Evolutionary conservation across 2,329 filamentous ascomycete genomes (phyloP), one percentile per base, ranked within the genome.

Genomic region (Diaporthe caulivora): DNA sequence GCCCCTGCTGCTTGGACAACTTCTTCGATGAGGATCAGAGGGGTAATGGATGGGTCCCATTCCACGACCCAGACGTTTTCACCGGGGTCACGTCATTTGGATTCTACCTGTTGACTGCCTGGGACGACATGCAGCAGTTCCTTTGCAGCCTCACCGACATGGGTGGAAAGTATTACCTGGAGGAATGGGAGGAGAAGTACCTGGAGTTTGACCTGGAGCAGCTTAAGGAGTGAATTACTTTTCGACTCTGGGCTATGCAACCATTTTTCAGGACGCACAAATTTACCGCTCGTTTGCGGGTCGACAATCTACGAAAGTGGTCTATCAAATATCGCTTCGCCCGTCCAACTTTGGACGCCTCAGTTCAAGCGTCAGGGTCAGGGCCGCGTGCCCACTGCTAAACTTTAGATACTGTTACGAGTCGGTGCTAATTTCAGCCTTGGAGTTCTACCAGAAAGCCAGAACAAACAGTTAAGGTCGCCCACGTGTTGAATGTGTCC

Each of bases 71-170:
- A 17, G 21, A 9, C 13, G 44, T 51, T 26, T 65, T 51, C 44
- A 24, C 60, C 44, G 44, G 44, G 21, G 26, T 65, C 44, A 18
- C 51, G 44, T 24, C 44, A 8, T 65, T 51, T 4, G 44, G 44
- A 3, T 65, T 51, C 15, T 65, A 65, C 60, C 29, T 51, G 13
- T 24, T 65, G 26, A 15, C 47, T 21, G 31, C 26, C 31, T 21
- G 44, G 6, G 29, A 65, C 42, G 60, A 65, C 13, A 51, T 65
- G 42, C 44, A 65, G 60, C 17, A 51, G 26, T 65, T 65, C 21
- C 44, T 65, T 17, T 6, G 9, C 8, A 44, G 5, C 31, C 8
- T 65, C 6, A 49, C 31, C 13, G n/a, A 8, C 60, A 51, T 65
- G 60, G 44, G 60, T 34, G 60, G 60, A 1, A 51, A 37, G 29